Evolutionary conservation across 495 filamentous ascomycete genomes (phyloP).

Genomic region (Rostrohypoxylon terebratum): DNA sequence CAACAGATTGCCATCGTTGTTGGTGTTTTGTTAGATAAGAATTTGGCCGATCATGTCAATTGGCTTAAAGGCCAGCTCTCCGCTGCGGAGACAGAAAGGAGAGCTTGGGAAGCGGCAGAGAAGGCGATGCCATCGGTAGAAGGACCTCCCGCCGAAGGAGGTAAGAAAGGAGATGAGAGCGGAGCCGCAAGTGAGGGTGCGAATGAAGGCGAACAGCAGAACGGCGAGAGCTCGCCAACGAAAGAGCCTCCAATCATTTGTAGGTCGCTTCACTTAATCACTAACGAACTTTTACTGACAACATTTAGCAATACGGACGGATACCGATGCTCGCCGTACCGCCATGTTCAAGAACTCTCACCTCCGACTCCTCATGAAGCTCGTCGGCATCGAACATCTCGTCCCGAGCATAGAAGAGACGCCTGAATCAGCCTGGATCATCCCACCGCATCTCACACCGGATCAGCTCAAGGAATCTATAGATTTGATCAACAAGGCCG

Average conservation of each 20-base stretch:
- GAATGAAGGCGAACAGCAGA: conserved; percentile 52
- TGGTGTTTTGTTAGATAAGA: conserved; percentile 78
- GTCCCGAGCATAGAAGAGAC: conserved; percentile 73
- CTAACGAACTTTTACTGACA: conserved; percentile 1
- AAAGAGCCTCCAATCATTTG: conserved; percentile 57
- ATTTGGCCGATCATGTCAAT: conserved; percentile 75
- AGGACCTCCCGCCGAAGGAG: conserved; percentile 41
- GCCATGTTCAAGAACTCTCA: conserved; percentile 92
- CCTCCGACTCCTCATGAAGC: conserved; percentile 85
- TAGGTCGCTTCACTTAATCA: conserved; percentile 50
- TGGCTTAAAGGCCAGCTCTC: conserved; percentile 82
- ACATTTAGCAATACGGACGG: conserved; percentile 69
- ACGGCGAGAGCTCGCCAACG: conserved; percentile 52
- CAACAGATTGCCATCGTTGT: conserved; percentile 83
- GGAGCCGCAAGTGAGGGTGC: conserved; percentile 45
- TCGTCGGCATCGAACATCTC: conserved; percentile 77
- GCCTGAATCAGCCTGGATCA: conserved; percentile 79
- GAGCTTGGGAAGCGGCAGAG: conserved; percentile 80
- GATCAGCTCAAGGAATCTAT: conserved; percentile 69
- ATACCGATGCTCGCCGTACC: conserved; percentile 72
- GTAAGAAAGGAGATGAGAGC: conserved; percentile 14
- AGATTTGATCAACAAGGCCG: conserved; percentile 73
- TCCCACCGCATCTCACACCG: conserved; percentile 74
- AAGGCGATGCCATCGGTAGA: conserved; percentile 61
- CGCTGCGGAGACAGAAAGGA: conserved; percentile 77